Evolutionary conservation across 208 protist genomes (phyloP).

Genomic region (Crithidia thermophila): DNA sequence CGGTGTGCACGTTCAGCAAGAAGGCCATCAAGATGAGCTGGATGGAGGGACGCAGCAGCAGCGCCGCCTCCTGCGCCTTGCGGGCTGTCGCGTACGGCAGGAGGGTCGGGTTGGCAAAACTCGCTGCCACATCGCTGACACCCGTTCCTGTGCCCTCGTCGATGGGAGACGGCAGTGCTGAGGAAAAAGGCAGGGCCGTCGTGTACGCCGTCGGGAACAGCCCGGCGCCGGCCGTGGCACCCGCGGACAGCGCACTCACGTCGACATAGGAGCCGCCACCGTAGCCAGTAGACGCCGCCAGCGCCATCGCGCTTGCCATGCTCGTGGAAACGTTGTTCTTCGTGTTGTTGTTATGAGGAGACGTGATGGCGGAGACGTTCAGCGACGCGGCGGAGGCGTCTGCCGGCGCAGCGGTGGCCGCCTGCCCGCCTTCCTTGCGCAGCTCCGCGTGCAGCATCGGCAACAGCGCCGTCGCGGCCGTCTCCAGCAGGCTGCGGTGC

Average conservation of each 20-base stretch:
- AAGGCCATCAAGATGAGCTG: constrained; percentile 54
- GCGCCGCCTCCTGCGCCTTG: constrained; percentile 35
- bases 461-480: constrained; percentile 43
- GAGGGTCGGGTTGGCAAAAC: constrained; percentile 8
- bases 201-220: too few species aligned
- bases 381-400: constrained; percentile 5
- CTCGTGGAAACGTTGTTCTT: too few species aligned
- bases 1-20: constrained; percentile 46
- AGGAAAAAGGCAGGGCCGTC: too few species aligned
- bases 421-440: constrained; percentile 3
- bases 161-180: too few species aligned
- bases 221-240: not conserved
- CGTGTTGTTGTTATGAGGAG: constrained; percentile 11
- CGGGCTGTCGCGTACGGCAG: constrained; percentile 36
- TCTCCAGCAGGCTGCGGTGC: constrained; percentile 35
- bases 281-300: constrained; percentile 12
- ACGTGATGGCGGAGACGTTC: constrained; percentile 27
- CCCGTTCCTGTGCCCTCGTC: too few species aligned
- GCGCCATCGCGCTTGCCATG: constrained; percentile 12
- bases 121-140: not conserved
- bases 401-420: not conserved
- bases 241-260: not conserved
- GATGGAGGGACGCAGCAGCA: constrained; percentile 58
- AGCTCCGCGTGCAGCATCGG: constrained; percentile 44
- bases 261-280: not conserved